Percentiles rank a stretch among this genome's conserved stretches.
These are phyloP conservation scores for Ceratobasidium sp. DNA, from an alignment of 1,284 basidiomycete genomes.

Conservation along the genomic window DNA sequence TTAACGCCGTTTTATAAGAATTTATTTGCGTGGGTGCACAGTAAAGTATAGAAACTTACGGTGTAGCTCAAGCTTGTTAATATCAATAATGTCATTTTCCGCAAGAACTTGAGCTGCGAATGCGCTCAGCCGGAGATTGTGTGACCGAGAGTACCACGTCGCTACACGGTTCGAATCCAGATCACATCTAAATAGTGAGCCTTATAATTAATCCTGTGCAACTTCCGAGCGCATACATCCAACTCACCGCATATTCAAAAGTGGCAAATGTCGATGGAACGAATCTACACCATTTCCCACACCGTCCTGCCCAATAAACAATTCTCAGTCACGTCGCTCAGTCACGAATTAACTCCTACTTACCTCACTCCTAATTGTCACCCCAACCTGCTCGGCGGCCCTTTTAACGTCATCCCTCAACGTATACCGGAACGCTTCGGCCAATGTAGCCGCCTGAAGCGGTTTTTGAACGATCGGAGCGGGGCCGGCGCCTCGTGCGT, in stretches of 20 bases:
- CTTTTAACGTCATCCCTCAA: constrained; percentile 63
- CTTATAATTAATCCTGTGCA: neutral
- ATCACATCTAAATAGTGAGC: constrained; percentile 62
- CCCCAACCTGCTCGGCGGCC: constrained; percentile 67
- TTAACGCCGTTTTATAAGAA: constrained; percentile 50
- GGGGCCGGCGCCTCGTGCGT: constrained; percentile 74
- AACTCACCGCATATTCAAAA: constrained; percentile 70
- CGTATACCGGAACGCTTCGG: constrained; percentile 67
- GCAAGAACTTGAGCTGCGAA: constrained; percentile 68
- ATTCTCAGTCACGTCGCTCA: neutral
- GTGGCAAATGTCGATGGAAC: constrained; percentile 73
- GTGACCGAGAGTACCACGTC: constrained; percentile 71
- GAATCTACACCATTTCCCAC: constrained; percentile 66
- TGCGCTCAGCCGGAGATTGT: constrained; percentile 68
- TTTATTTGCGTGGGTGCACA: constrained; percentile 23
- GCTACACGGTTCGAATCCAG: constrained; percentile 66
- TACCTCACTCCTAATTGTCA: constrained; percentile 69
- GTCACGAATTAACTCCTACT: constrained; percentile 39
- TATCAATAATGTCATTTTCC: constrained; percentile 63
- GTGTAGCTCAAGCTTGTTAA: constrained; percentile 65
- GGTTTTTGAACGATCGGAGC: constrained; percentile 70
- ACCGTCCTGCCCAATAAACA: constrained; percentile 62
- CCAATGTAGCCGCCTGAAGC: constrained; percentile 67
- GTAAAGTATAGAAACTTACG: too few species aligned
- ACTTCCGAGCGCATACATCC: too few species aligned